Percentiles rank a stretch among this genome's conserved stretches.
Evolutionary conservation across 495 filamentous ascomycete species (phyloP).

Genomic region (Penicillium turbatum): DNA sequence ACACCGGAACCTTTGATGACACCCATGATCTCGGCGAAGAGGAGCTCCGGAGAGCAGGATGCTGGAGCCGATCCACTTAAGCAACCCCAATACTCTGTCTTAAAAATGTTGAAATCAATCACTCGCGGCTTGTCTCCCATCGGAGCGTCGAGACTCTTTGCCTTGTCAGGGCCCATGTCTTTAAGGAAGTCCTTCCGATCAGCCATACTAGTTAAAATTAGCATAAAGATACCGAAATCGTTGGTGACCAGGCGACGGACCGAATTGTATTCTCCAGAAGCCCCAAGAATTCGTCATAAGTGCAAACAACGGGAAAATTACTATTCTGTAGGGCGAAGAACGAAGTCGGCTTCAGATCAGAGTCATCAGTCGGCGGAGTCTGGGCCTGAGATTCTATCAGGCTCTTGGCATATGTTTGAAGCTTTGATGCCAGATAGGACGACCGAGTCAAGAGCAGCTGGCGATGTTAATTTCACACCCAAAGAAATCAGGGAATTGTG

Average conservation of each 20-base stretch:
- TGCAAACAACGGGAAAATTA: conserved; percentile 41
- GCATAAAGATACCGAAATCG: background rate
- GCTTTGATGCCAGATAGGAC: conserved; percentile 28
- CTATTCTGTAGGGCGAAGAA: conserved; percentile 24
- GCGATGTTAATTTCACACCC: background rate
- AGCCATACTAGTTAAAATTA: conserved; percentile 5
- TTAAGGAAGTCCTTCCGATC: conserved; percentile 14
- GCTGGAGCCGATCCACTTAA: conserved; percentile 21
- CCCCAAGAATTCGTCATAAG: conserved; percentile 34
- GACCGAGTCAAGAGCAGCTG: conserved; percentile 44
- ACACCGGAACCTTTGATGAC: conserved; percentile 37
- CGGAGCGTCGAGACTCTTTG: background rate
- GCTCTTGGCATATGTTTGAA: conserved; percentile 26
- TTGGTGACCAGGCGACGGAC: background rate
- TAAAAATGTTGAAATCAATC: conserved; percentile 36
- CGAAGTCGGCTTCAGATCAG: conserved; percentile 3
- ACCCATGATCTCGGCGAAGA: conserved; percentile 46
- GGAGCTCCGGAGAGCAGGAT: conserved; percentile 23
- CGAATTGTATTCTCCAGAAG: conserved; percentile 30
- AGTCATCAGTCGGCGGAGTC: background rate
- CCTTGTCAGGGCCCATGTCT: background rate
- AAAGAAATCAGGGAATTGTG: background rate
- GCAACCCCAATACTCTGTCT: conserved; percentile 36
- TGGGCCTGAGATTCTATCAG: conserved; percentile 24
- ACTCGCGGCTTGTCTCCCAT: conserved; percentile 4